A percentile compares a stretch with the other conserved stretches of the same genome.
Conservation (phyloP, 805 yeast species). For the Debaryomyces maramus region DNA sequence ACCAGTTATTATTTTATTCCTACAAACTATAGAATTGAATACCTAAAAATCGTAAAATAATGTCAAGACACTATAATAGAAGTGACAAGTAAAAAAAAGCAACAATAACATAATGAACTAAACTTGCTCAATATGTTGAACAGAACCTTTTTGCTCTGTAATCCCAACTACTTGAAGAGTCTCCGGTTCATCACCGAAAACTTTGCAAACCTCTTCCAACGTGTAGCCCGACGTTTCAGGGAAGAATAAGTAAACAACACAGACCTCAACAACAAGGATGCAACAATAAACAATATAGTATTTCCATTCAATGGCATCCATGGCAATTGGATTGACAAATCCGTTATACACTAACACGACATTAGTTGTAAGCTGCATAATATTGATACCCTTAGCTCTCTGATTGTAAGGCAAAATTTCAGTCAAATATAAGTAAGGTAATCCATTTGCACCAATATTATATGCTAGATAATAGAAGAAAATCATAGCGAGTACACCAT, state of each 20-base stretch:
- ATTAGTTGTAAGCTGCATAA: constrained; percentile 18
- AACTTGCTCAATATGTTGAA: not conserved
- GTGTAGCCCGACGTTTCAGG: constrained; percentile 36
- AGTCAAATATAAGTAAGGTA: constrained; percentile 30
- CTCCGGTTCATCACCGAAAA: constrained; percentile 22
- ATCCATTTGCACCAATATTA: constrained; percentile 29
- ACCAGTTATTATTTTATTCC: no score
- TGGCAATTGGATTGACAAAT: constrained; percentile 24
- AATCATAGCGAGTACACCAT: constrained; percentile 52
- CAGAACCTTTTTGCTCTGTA: not conserved
- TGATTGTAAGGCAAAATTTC: constrained; percentile 34
- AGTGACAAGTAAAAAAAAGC: no score
- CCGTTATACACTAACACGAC: constrained; percentile 18
- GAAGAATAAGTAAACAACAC: constrained; percentile 24
- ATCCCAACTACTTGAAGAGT: not conserved
- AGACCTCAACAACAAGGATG: constrained; percentile 22
- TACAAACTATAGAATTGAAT: no score
- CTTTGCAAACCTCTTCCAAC: constrained; percentile 34
- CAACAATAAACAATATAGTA: constrained; percentile 36
- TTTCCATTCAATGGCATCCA: constrained; percentile 35
- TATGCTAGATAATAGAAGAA: constrained; percentile 37
- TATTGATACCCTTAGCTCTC: constrained; percentile 33
- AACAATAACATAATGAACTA: not conserved
- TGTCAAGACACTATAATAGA: no score
- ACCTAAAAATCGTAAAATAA: no score